Percentiles rank a stretch among this genome's conserved stretches.
Evolutionary conservation across 805 yeast genomes (phyloP).

Genomic region (Yamadazyma nakazawae): DNA sequence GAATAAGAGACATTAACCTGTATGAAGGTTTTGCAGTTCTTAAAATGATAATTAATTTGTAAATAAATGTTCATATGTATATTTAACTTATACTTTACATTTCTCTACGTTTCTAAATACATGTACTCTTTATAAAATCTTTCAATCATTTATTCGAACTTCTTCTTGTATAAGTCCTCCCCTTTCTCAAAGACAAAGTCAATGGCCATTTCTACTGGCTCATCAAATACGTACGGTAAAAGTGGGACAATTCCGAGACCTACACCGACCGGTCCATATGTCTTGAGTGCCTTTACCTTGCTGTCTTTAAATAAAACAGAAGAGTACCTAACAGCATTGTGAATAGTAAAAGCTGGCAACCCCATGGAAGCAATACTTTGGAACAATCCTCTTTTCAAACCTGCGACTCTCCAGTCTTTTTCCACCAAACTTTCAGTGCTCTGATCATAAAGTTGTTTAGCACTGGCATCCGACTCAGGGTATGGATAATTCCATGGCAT

Average conservation of each 20-base stretch:
- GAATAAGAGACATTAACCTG: neutral
- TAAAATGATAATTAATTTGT: too few species aligned
- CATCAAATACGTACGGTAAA: constrained; percentile 75
- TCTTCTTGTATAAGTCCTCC: constrained; percentile 26
- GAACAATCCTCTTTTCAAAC: constrained; percentile 70
- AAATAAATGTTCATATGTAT: too few species aligned
- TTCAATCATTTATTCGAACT: neutral
- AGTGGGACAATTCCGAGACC: constrained; percentile 77
- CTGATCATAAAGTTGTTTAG: constrained; percentile 29
- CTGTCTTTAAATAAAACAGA: constrained; percentile 58
- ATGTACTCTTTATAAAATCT: too few species aligned
- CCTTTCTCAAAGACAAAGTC: constrained; percentile 59
- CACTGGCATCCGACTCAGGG: constrained; percentile 35
- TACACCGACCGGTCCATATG: constrained; percentile 75
- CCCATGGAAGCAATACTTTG: constrained; percentile 85
- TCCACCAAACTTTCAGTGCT: constrained; percentile 32
- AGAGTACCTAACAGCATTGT: constrained; percentile 68
- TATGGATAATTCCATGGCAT: constrained; percentile 65
- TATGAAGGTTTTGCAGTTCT: too few species aligned
- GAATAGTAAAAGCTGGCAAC: constrained; percentile 82
- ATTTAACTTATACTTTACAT: too few species aligned
- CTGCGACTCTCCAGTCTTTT: constrained; percentile 65
- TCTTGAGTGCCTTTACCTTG: constrained; percentile 44
- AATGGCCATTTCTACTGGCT: constrained; percentile 71
- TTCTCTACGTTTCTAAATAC: too few species aligned